A percentile compares a stretch with the other conserved stretches of the same genome.
Conservation (phyloP, 2,329 filamentous ascomycete genomes). For the Diaporthe helianthi region DNA sequence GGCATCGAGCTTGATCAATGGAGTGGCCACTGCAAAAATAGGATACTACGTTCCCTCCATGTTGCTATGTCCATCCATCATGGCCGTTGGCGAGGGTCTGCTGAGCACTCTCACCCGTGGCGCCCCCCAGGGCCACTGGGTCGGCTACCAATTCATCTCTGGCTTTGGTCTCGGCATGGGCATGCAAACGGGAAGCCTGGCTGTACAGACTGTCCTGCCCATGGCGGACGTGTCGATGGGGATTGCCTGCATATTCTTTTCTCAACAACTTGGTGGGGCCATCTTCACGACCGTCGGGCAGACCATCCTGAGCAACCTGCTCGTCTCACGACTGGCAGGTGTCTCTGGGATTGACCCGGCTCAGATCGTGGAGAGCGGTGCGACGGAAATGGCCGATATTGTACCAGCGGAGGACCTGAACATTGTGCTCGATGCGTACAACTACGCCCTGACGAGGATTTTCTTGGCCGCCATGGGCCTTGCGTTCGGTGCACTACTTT, state of each 20-base stretch:
- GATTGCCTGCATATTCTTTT: conserved; percentile 63
- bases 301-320: conserved; percentile 57
- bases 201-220: conserved; percentile 61
- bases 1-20: conserved; percentile 56
- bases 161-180: conserved; percentile 66
- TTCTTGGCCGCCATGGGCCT: conserved; percentile 69
- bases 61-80: conserved; percentile 57
- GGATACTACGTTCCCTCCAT: conserved; percentile 68
- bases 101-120: conserved; percentile 60
- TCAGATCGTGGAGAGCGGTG: conserved; percentile 55
- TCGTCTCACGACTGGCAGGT: conserved; percentile 47
- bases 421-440: conserved; percentile 69
- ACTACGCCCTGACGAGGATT: conserved; percentile 65
- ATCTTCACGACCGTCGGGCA: conserved; percentile 65
- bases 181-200: conserved; percentile 64
- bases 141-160: conserved; percentile 64
- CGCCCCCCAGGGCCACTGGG: conserved; percentile 60
- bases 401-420: conserved; percentile 58
- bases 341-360: conserved; percentile 53
- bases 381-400: conserved; percentile 64
- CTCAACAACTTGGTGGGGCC: conserved; percentile 65
- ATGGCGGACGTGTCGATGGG: conserved; percentile 61
- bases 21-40: conserved; percentile 56
- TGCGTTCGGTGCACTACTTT: conserved; percentile 61
- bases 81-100: conserved; percentile 61